Evolutionary conservation across 2,329 filamentous ascomycete genomes (phyloP).

Genomic region (Colletotrichum theobromicola): DNA sequence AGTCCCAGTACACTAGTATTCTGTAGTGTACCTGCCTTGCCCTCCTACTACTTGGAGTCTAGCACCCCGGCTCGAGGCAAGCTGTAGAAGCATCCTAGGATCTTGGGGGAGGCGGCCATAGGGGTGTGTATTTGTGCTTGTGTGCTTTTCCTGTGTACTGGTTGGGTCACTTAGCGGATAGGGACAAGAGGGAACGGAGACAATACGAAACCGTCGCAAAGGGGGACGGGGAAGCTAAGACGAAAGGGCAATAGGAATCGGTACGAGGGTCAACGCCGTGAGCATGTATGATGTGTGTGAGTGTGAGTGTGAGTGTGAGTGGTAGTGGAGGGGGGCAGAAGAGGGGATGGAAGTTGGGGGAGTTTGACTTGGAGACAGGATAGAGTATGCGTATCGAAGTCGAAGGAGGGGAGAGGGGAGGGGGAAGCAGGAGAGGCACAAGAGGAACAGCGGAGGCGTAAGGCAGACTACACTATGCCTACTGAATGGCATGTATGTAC

Average conservation of each 20-base stretch:
- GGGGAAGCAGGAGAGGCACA: neutral
- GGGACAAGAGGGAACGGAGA: constrained; percentile 16
- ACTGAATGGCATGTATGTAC: neutral
- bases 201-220: constrained; percentile 23
- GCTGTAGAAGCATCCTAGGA: neutral
- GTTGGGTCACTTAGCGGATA: neutral
- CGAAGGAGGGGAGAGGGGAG: neutral
- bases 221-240: constrained; percentile 17
- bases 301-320: neutral
- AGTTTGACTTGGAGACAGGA: neutral
- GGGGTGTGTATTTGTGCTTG: neutral
- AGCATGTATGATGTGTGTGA: neutral
- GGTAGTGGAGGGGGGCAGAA: neutral
- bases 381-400: neutral
- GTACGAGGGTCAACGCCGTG: neutral
- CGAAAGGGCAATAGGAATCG: constrained; percentile 11
- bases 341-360: neutral
- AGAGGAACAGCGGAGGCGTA: constrained; percentile 2
- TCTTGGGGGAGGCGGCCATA: too few species aligned
- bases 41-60: neutral
- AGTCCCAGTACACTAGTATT: neutral
- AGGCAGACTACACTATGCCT: neutral
- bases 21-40: neutral
- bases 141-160: neutral
- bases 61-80: neutral